Evolutionary conservation across 192 early-diverging fungal species (phyloP), one percentile per base, ranked within the genome.

Genomic region (Mortierella claussenii): DNA sequence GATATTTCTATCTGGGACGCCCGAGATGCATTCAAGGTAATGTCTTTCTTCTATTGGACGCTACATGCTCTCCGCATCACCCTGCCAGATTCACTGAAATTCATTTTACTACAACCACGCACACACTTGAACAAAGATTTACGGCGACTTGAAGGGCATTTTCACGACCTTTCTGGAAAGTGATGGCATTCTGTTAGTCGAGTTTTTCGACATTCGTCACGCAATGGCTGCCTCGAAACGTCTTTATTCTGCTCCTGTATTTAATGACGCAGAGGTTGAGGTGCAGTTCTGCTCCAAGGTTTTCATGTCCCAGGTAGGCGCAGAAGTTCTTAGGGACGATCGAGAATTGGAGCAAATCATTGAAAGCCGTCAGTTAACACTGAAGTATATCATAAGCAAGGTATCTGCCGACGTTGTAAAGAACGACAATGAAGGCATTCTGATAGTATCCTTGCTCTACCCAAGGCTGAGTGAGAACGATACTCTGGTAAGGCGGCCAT

Each of bases 161-260:
- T 81, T 82, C 37, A 63, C 76, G 5, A 56, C 69, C 11, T 74
- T 54, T 40, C 56, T 78, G 18, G 50, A 51, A 17, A 67, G 61
- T 17, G 59, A 70, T 34, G 69, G 73, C 5, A 44, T 70, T n/a
- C 52, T 80, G 20, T 67, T 84, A 26, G 59, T 84, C 36, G 83
- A 79, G 68, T 86, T 82, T 56, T 84, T 69, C 53, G 80, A 84
- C 40, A 65, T 86, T 11, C 48, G 74, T 15, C 78, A 84, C 31
- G 78, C 84, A 0, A 57, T 70, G 45, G 34, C 15, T 23, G 84
- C 82, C 1, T 56, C 55, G 7, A 43, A 50, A 52, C 47, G 26
- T 48, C 54, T 81, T 21, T 37, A 53, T 15, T 42, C 34, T 6
- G 60, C 36, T 26, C 17, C 50, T 9, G 23, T 34, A 7, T 68